Evolutionary conservation across 2,329 filamentous ascomycete genomes (phyloP).

Genomic region (Sporothrix protearum): DNA sequence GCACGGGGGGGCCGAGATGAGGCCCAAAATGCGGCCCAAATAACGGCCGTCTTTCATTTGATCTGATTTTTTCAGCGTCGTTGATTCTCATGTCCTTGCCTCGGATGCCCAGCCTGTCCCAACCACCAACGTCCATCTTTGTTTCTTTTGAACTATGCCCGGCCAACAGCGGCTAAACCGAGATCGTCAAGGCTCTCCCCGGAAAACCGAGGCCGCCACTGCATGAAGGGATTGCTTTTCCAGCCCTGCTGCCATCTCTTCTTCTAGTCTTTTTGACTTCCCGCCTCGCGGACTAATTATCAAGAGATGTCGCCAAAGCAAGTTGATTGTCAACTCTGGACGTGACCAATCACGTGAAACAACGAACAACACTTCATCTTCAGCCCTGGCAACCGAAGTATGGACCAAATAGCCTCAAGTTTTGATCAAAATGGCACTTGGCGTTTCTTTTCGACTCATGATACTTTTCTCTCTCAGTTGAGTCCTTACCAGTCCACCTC

Average conservation of each 20-base stretch:
- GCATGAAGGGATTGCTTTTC: not conserved
- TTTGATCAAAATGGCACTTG: no score
- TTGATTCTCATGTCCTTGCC: not conserved
- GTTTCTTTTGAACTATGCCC: not conserved
- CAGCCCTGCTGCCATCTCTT: not conserved
- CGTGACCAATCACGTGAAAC: not conserved
- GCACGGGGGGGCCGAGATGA: constrained; percentile 2
- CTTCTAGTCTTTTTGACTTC: not conserved
- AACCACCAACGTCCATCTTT: not conserved
- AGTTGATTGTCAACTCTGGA: not conserved
- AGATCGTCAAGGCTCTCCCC: not conserved
- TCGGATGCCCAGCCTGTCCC: not conserved
- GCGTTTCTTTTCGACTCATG: not conserved
- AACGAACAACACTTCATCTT: not conserved
- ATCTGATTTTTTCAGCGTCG: not conserved
- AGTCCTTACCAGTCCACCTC: not conserved
- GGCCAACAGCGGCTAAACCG: not conserved
- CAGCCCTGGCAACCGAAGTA: not conserved
- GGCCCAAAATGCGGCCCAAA: constrained; percentile 19
- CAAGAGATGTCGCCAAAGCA: not conserved
- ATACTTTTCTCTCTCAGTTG: not conserved
- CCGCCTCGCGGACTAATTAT: not conserved
- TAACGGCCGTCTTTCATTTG: constrained; percentile 6
- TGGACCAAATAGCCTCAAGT: not conserved
- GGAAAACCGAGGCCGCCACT: not conserved